phyloP scores from a whole-genome alignment of 2,329 filamentous ascomycete genomes.

The Nemania diffusa region DNA sequence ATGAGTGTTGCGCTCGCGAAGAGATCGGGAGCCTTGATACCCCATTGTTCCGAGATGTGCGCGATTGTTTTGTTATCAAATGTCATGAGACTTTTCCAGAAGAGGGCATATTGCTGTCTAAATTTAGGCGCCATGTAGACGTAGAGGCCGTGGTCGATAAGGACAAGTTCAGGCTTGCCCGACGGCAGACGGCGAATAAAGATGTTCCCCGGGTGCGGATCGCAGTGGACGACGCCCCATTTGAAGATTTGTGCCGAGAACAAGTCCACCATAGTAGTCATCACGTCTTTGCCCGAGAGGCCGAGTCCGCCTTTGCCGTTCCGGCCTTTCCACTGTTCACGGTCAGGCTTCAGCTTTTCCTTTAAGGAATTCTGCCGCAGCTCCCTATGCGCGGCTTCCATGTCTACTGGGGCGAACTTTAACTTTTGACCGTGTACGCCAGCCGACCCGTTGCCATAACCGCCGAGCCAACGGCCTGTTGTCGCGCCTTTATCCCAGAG shows the following conservation, averaged over 20 bases:
- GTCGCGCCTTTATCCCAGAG: conserved; percentile 92
- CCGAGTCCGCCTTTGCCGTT: conserved; percentile 83
- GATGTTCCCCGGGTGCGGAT: conserved; percentile 97
- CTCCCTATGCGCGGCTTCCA: conserved; percentile 57
- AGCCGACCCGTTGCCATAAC: conserved; percentile 78
- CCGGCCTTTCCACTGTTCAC: conserved; percentile 79
- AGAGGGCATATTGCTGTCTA: conserved; percentile 83
- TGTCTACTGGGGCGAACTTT: conserved; percentile 57
- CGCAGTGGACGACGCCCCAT: conserved; percentile 95
- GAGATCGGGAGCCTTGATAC: conserved; percentile 86
- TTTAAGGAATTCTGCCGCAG: conserved; percentile 63
- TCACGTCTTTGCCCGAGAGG: conserved; percentile 83
- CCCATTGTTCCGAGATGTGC: conserved; percentile 81
- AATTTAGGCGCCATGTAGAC: conserved; percentile 88
- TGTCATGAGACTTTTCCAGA: conserved; percentile 94
- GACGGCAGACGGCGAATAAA: conserved; percentile 87
- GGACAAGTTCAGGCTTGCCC: conserved; percentile 87
- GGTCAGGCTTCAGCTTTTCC: conserved; percentile 79
- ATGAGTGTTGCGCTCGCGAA: conserved; percentile 92
- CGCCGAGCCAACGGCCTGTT: conserved; percentile 80
- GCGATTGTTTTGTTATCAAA: conserved; percentile 87
- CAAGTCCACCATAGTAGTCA: conserved; percentile 95
- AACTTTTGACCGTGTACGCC: conserved; percentile 77
- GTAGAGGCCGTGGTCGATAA: conserved; percentile 97
- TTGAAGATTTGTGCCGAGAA: conserved; percentile 99